Evolutionary conservation across 306 rosid genomes (phyloP).

Genomic region (Trichosanthes truncata): DNA sequence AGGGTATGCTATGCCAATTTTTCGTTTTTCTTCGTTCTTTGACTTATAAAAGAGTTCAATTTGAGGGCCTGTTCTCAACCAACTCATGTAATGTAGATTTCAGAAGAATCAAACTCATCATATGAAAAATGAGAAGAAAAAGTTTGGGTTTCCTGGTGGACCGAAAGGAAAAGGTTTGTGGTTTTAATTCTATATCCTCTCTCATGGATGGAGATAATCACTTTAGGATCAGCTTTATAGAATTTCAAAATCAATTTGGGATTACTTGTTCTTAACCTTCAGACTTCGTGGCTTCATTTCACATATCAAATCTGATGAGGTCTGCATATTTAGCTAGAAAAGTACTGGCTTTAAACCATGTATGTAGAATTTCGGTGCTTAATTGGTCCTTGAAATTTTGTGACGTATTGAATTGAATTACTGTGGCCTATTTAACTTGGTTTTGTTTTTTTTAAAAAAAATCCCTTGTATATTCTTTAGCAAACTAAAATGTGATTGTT

Average conservation of each 20-base stretch:
- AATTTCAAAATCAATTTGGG: background rate
- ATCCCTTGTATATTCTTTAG: background rate
- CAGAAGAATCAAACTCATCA: conserved; percentile 56
- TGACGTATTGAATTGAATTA: background rate
- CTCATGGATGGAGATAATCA: background rate
- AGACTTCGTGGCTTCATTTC: background rate
- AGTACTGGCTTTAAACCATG: background rate
- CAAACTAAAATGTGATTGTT: background rate
- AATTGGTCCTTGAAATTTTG: background rate
- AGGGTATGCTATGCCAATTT: conserved; percentile 42
- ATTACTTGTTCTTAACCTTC: background rate
- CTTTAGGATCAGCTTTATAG: background rate
- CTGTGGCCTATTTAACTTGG: background rate
- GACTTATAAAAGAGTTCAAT: background rate
- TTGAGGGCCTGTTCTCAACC: conserved; percentile 6
- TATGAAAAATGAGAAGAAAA: conserved; percentile 37
- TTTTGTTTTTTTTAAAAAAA: too few relatives aligned
- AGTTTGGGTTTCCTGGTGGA: conserved; percentile 25
- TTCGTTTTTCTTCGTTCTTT: conserved; percentile 1
- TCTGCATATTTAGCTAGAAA: background rate
- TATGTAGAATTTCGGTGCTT: background rate
- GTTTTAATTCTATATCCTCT: conserved; percentile 1
- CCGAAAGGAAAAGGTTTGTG: conserved; percentile 52
- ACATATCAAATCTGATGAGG: background rate
- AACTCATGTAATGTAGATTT: conserved; percentile 37